A percentile compares a stretch with the other conserved stretches of the same genome.
Evolutionary conservation across 495 filamentous ascomycete genomes (phyloP).

Genomic region (Penicillium antarcticum): DNA sequence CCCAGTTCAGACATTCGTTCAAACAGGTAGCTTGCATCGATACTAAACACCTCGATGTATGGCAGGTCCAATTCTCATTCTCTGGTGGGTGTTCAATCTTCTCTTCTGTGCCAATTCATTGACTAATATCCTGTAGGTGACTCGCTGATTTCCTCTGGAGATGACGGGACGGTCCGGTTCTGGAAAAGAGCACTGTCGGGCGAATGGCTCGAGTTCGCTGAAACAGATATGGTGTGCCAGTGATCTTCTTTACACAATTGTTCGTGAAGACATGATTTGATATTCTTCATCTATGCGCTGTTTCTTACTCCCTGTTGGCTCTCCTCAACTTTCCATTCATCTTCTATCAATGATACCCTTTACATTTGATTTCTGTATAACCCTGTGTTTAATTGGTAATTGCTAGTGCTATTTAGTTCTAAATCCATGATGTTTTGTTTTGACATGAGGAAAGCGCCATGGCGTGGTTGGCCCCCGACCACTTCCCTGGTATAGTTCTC

Average conservation of each 20-base stretch:
- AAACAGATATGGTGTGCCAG: constrained; percentile 41
- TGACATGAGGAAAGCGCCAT: neutral
- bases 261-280: neutral
- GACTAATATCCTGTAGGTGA: constrained; percentile 31
- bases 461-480: constrained; percentile 1
- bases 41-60: constrained; percentile 48
- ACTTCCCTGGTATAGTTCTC: neutral
- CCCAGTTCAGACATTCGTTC: constrained; percentile 43
- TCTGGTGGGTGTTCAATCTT: constrained; percentile 29
- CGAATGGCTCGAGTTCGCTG: constrained; percentile 51
- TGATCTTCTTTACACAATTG: constrained; percentile 6
- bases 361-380: neutral
- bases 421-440: neutral
- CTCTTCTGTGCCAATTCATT: neutral
- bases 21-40: constrained; percentile 47
- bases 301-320: neutral
- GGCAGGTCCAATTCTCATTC: constrained; percentile 49
- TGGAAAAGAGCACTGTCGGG: constrained; percentile 50
- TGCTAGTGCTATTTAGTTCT: no score
- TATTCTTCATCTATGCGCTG: neutral
- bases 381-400: neutral
- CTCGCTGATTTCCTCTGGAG: constrained; percentile 47
- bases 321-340: neutral
- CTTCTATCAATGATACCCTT: constrained; percentile 25
- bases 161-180: constrained; percentile 47